These are phyloP conservation scores for Viola odorata DNA, from an alignment of 345 rosid genomes.

Conservation along the genomic window DNA sequence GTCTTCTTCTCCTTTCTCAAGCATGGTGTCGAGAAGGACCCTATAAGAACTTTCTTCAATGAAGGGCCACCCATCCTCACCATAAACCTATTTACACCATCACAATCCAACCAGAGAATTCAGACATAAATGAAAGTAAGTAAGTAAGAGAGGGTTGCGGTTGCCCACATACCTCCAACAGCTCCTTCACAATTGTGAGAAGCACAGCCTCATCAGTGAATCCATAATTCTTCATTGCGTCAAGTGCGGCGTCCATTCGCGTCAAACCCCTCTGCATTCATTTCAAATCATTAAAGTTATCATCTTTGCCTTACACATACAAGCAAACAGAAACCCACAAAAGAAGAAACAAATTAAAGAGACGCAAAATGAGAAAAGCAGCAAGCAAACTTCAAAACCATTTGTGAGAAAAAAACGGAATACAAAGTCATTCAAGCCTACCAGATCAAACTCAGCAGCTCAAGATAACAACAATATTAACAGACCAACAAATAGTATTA, in stretches of 20 bases:
- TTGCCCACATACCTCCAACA: slow-evolving; percentile 27
- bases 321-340: not conserved
- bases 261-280: slow-evolving; percentile 6
- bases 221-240: slow-evolving; percentile 34
- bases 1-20: not conserved
- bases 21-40: slow-evolving; percentile 21
- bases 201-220: slow-evolving; percentile 15
- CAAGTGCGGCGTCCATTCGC: slow-evolving; percentile 44
- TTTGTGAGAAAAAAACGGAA: no score
- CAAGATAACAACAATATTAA: no score
- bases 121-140: no score
- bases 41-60: slow-evolving; percentile 37
- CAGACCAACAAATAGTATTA: no score
- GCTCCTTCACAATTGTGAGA: slow-evolving; percentile 23
- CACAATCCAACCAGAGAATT: no score
- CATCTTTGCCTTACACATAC: no score
- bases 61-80: slow-evolving; percentile 38
- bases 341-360: not conserved
- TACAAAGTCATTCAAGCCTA: no score
- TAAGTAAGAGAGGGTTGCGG: no score
- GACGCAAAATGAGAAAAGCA: no score
- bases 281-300: no score
- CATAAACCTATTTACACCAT: slow-evolving; percentile 25
- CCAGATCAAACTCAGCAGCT: no score
- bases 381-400: no score